Evolutionary conservation across 2,329 filamentous ascomycete genomes (phyloP).

Genomic region (Exophiala viscosa): DNA sequence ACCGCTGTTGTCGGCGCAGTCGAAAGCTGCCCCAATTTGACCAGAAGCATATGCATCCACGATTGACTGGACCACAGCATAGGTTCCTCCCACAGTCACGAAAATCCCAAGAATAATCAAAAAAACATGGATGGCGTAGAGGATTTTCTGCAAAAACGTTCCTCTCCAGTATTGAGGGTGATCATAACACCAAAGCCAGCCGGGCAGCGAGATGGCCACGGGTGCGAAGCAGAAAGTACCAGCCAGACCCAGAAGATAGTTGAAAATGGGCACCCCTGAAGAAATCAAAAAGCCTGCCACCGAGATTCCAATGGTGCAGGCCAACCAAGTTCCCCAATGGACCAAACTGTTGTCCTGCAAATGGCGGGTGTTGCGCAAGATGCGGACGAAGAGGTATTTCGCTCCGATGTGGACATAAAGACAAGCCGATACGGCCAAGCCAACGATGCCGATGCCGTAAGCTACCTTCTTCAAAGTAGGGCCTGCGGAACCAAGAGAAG

Average conservation of each 20-base stretch:
- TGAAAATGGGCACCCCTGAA: conserved; percentile 54
- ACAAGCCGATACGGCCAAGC: conserved; percentile 37
- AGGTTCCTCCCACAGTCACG: conserved; percentile 45
- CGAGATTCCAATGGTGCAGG: conserved; percentile 42
- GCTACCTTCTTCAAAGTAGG: conserved; percentile 32
- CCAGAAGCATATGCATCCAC: conserved; percentile 1
- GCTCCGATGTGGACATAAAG: conserved; percentile 38
- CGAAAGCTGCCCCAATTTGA: conserved; percentile 1
- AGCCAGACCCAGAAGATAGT: conserved; percentile 49
- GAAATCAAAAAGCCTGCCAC: conserved; percentile 50
- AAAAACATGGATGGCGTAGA: conserved; percentile 41
- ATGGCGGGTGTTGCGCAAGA: conserved; percentile 33
- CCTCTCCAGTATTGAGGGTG: conserved; percentile 42
- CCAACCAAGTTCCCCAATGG: conserved; percentile 53
- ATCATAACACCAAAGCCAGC: conserved; percentile 52
- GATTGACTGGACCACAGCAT: conserved; percentile 3
- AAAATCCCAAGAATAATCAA: conserved; percentile 46
- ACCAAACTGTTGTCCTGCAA: conserved; percentile 48
- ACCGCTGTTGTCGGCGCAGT: conserved; percentile 8
- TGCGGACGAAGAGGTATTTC: conserved; percentile 36
- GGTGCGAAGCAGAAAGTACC: conserved; percentile 52
- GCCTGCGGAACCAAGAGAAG: conserved; percentile 34
- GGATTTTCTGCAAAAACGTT: conserved; percentile 31
- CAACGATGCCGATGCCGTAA: conserved; percentile 37
- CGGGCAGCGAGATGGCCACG: conserved; percentile 47